Base-by-base conservation (phyloP, 176 grass and related monocot species). In the Microstegium vimineum region DNA sequence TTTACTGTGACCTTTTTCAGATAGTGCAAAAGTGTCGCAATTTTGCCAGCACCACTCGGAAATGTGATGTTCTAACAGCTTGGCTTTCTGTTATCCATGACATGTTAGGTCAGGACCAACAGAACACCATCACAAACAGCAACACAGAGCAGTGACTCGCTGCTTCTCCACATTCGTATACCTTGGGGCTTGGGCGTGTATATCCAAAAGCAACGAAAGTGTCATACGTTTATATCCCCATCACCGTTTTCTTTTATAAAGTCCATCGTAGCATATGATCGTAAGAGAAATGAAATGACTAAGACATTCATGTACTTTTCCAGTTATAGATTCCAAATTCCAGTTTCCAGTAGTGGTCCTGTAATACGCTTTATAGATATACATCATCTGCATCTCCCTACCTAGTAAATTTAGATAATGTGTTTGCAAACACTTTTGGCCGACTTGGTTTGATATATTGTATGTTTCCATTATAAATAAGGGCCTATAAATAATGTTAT, bases 11-110 rank as follows among this genome's bases (percentile, higher is more conserved):
- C 71, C 63, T 75, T 31, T 52, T 60, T 17, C 23, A 51, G 23
- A 83, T 75, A 75, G 45, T 52, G 71, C 71, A 30, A 71, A 71
- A 71, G 22, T 65, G 30, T 75, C 42, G n/a, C 31, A 27, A 35
- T 82, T 74, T 41, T 74, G 70, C 41, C 81, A 74, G 31, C 81
- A 66, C 59, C 41, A 72, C 79, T 81, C 34, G 49, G 49, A n/a
- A n/a, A 7, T 32, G 54, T 35, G 25, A 27, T 59, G 33, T 13
- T 31, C 25, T 13, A 42, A 42, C 23, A 31, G 36, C 18, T 65
- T 65, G 38, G 9, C 16, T 83, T 63, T 74, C 28, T 61, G 22
- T 51, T 42, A 74, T 63, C 37, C 68, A 17, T 22, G 15, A 15
- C 31, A 52, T 28, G 34, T 65, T 83, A 54, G 81, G 81, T 49